These are phyloP conservation scores for Eucalyptus marginata DNA, from an alignment of 345 rosid genomes.

Conservation along the genomic window DNA sequence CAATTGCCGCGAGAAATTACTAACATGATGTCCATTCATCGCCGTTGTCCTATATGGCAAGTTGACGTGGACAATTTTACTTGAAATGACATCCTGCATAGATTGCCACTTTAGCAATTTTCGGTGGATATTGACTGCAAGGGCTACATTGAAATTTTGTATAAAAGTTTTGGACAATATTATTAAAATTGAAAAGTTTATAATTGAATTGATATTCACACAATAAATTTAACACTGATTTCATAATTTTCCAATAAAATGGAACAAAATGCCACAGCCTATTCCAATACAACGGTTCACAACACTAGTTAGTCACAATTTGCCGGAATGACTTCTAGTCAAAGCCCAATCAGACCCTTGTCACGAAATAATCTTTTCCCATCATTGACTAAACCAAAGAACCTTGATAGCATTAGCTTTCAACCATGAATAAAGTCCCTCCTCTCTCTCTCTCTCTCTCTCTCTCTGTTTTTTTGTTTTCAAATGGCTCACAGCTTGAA, in stretches of 20 bases:
- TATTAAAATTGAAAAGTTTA: not conserved
- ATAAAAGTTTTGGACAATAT: not conserved
- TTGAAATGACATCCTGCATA: not conserved
- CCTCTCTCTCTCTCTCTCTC: not conserved
- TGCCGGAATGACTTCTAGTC: not conserved
- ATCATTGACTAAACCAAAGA: not conserved
- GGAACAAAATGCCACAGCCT: accelerated
- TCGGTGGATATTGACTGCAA: accelerated
- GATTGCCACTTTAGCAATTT: not conserved
- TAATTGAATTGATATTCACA: accelerated
- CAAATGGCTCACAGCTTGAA: no score
- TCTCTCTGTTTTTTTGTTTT: no score
- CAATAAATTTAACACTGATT: no score
- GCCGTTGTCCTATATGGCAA: not conserved
- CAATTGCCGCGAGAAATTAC: accelerated
- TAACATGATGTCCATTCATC: not conserved
- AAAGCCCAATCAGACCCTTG: not conserved
- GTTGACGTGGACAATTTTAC: not conserved
- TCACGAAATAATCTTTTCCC: not conserved
- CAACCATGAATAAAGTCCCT: not conserved
- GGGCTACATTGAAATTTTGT: not conserved
- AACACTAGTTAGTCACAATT: not conserved
- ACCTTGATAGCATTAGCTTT: not conserved
- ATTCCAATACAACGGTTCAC: accelerated
- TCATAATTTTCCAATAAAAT: no score